Conservation (phyloP, 2,329 filamentous ascomycete species). For the Fusarium mexicanum region DNA sequence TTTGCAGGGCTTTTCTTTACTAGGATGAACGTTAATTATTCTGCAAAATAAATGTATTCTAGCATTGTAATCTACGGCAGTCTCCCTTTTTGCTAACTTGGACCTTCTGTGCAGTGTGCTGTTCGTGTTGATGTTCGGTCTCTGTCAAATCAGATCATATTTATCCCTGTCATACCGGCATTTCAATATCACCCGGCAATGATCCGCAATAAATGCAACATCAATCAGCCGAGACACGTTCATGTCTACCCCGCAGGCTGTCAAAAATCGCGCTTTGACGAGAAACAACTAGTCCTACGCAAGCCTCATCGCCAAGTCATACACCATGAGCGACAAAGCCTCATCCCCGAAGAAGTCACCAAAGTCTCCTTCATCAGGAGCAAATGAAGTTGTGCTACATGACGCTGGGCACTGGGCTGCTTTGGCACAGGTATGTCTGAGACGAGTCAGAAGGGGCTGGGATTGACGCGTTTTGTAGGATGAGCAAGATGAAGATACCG, state of each 20-base stretch:
- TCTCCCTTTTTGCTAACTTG: background rate
- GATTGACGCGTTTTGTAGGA: background rate
- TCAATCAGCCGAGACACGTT: background rate
- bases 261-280: background rate
- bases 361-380: background rate
- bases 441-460: background rate
- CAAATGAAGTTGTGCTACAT: background rate
- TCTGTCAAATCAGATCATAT: background rate
- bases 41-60: background rate
- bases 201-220: background rate
- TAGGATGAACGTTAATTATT: background rate
- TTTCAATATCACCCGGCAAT: no score
- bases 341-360: conserved; percentile 1
- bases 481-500: background rate
- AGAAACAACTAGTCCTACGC: background rate
- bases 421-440: background rate
- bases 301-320: background rate
- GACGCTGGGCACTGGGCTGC: conserved; percentile 7
- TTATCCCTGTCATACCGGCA: background rate
- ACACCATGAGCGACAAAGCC: background rate
- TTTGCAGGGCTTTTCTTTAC: fast-evolving
- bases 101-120: no score
- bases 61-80: background rate
- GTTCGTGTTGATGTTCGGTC: fast-evolving
- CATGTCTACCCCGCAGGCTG: background rate